A percentile compares a stretch with the other conserved stretches of the same genome.
Evolutionary conservation across 2,329 filamentous ascomycete genomes (phyloP).

Genomic region (Ceratocystis eucalypticola): DNA sequence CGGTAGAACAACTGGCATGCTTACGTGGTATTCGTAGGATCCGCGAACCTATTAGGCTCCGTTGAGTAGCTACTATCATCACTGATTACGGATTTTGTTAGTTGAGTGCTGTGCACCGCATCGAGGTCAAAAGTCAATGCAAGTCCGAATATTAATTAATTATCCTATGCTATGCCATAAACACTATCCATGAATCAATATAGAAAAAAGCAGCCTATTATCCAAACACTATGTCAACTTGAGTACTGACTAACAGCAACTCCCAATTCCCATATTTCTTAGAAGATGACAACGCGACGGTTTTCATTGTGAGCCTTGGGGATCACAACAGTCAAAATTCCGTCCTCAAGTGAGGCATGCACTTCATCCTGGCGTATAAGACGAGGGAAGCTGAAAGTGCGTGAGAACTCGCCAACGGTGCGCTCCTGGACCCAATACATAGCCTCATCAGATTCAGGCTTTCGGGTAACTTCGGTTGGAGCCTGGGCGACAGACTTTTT

Average conservation of each 20-base stretch:
- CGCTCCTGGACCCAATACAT: conserved; percentile 63
- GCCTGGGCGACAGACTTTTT: conserved; percentile 23
- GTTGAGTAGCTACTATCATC: no score
- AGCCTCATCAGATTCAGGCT: conserved; percentile 28
- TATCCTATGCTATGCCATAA: background rate
- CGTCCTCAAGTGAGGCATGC: conserved; percentile 49
- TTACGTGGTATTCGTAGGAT: no score
- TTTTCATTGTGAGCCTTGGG: conserved; percentile 49
- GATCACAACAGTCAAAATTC: conserved; percentile 48
- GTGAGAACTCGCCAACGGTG: conserved; percentile 51
- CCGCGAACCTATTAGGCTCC: no score
- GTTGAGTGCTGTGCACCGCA: background rate
- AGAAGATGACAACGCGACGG: conserved; percentile 43
- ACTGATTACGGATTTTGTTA: no score
- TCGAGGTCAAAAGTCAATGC: background rate
- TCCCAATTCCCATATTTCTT: conserved; percentile 21
- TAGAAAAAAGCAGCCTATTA: background rate
- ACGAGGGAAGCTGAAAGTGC: conserved; percentile 53
- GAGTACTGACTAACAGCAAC: background rate
- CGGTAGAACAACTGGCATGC: no score
- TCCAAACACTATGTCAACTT: background rate
- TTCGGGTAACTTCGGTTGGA: conserved; percentile 32
- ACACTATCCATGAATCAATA: background rate
- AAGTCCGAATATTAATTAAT: background rate
- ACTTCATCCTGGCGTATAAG: conserved; percentile 51